These are phyloP conservation scores for Caloboletus inedulis DNA, from an alignment of 1,284 basidiomycete species.

Conservation along the genomic window DNA sequence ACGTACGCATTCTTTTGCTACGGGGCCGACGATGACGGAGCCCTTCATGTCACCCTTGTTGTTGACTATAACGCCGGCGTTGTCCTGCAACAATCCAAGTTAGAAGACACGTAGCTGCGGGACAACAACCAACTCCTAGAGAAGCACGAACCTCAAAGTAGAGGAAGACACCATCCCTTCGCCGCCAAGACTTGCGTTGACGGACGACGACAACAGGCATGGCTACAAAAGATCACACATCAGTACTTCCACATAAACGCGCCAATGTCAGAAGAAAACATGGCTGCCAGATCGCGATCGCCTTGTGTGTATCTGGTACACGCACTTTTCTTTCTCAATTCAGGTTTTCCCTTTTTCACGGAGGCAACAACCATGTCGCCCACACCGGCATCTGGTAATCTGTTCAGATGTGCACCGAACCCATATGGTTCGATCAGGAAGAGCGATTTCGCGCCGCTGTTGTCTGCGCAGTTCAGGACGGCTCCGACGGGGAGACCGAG, in stretches of 20 bases:
- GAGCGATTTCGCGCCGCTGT: constrained; percentile 97
- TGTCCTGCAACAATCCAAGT: constrained; percentile 55
- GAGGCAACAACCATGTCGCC: constrained; percentile 99
- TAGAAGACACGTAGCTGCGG: neutral
- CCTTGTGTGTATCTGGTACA: neutral
- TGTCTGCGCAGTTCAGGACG: constrained; percentile 99
- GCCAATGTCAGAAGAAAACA: neutral
- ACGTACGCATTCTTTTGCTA: constrained; percentile 93
- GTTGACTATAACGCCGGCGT: constrained; percentile 97
- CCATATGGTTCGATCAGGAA: constrained; percentile 90
- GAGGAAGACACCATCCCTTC: constrained; percentile 97
- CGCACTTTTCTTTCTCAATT: constrained; percentile 99
- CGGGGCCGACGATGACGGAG: constrained; percentile 96
- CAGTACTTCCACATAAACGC: neutral
- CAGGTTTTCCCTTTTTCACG: constrained; percentile 99
- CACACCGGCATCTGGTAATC: constrained; percentile 96
- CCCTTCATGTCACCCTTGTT: constrained; percentile 99
- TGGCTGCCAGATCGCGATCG: neutral
- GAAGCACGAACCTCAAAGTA: constrained; percentile 80
- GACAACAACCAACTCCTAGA: neutral
- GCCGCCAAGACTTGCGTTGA: constrained; percentile 98
- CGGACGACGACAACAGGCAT: constrained; percentile 98
- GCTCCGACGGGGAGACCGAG: constrained; percentile 97
- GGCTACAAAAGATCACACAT: constrained; percentile 49
- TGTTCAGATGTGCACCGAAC: constrained; percentile 94